Evolutionary conservation across 345 rosid species (phyloP), one percentile per base, ranked within the genome.

Genomic region (Turnera subulata): DNA sequence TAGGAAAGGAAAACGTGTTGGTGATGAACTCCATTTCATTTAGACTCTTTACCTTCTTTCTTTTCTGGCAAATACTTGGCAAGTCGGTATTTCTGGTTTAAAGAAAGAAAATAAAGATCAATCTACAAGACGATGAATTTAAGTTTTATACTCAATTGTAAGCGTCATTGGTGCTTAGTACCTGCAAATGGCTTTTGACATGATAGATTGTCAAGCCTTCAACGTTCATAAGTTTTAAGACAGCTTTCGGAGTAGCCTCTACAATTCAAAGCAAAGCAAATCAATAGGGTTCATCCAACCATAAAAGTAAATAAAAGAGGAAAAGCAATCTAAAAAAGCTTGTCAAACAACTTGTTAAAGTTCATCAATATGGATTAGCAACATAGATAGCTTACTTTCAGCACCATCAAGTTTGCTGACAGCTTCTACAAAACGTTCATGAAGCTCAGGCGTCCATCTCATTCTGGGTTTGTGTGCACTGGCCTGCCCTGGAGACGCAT

Each of bases 381-480:
- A 29, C 35, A 43, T 18, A 51, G 14, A 18, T 35, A 46, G 73
- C 95, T 78, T 69, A 87, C 97, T 91, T 64, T 91, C 97, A 58
- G 97, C 86, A 46, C 97, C 97, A 55, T 86, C 96, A 73, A 91
- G 91, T 65, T 78, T 79, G 65, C 17, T 64, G 56, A 88, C 91
- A 17, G 97, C 87, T 56, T 80, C 85, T 4, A 88, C 55, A 75
- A 83, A 83, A 61, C 76, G 50, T 49, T 83, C 91, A 16, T 91
- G 96, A 64, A 88, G 94, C 74, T 88, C 88, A 64, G 91, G 91
- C 14, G 91, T 88, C 97, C 97, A 91, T 69, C 97, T 82, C 97
- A 88, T 91, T 66, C 96, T 85, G 44, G 84, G 81, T 70, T 84
- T 91, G 66, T 75, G 88, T 16, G 72, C 79, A 25, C 82, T 56